Evolutionary conservation across 495 filamentous ascomycete genomes (phyloP).

Genomic region (Talaromyces proteolyticus): DNA sequence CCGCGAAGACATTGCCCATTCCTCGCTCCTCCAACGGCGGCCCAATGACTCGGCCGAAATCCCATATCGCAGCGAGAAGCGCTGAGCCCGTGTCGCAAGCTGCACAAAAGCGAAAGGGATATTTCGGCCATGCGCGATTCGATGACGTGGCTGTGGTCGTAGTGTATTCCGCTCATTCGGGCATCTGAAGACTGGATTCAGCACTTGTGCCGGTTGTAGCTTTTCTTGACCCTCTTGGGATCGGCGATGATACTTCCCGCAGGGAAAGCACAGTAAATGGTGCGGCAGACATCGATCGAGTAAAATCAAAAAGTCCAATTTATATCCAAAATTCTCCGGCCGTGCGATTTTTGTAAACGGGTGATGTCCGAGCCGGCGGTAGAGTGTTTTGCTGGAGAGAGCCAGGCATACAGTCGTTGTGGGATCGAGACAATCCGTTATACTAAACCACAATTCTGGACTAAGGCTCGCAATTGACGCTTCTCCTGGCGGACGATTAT

Average conservation of each 20-base stretch:
- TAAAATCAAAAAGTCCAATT: constrained; percentile 36
- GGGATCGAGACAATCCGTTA: constrained; percentile 33
- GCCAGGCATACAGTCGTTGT: constrained; percentile 41
- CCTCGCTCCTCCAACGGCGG: constrained; percentile 43
- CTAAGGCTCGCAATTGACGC: constrained; percentile 37
- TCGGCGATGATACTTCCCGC: constrained; percentile 43
- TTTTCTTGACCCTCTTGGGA: constrained; percentile 42
- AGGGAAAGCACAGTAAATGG: constrained; percentile 54
- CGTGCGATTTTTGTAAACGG: constrained; percentile 25
- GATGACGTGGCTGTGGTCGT: constrained; percentile 36
- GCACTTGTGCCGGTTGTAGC: constrained; percentile 36
- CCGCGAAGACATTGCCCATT: constrained; percentile 43
- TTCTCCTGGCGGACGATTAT: constrained; percentile 33
- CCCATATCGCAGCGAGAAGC: constrained; percentile 36
- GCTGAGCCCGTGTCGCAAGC: constrained; percentile 36
- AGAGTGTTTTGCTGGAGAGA: constrained; percentile 40
- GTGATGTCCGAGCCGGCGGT: constrained; percentile 25
- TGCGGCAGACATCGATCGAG: constrained; percentile 41
- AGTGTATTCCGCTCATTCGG: constrained; percentile 34
- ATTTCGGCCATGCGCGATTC: constrained; percentile 44
- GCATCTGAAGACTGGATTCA: constrained; percentile 49
- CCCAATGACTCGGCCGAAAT: constrained; percentile 31
- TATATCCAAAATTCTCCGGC: constrained; percentile 31
- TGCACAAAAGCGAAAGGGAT: constrained; percentile 51
- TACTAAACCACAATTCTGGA: constrained; percentile 32